Evolutionary conservation across 805 yeast genomes (phyloP).

Genomic region (Wickerhamiella azymoides): DNA sequence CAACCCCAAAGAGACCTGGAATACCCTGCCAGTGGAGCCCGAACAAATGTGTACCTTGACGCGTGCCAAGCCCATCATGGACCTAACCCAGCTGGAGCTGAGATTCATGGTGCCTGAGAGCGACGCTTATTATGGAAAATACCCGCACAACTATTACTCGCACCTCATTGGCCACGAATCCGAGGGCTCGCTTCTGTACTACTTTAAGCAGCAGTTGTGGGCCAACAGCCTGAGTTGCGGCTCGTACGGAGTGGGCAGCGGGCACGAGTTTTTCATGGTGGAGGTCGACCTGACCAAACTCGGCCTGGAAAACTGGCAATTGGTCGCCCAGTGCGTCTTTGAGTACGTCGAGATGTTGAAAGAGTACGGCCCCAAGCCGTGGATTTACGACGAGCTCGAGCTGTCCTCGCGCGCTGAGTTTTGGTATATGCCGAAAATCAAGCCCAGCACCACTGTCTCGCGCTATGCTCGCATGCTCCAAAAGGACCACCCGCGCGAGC

Average conservation of each 20-base stretch:
- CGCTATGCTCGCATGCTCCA: constrained; percentile 48
- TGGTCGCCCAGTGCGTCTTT: constrained; percentile 46
- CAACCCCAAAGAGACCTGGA: constrained; percentile 22
- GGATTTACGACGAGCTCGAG: constrained; percentile 67
- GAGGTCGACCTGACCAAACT: constrained; percentile 61
- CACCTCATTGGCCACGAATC: constrained; percentile 92
- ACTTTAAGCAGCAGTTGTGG: constrained; percentile 61
- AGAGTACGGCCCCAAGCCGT: constrained; percentile 48
- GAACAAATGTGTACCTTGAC: constrained; percentile 41
- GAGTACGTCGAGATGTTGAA: constrained; percentile 57
- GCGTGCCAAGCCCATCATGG: constrained; percentile 72
- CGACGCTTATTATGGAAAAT: constrained; percentile 46
- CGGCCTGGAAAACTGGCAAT: constrained; percentile 49
- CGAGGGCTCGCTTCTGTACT: constrained; percentile 63
- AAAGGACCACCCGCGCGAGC: constrained; percentile 49
- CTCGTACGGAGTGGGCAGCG: constrained; percentile 38
- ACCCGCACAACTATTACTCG: constrained; percentile 57
- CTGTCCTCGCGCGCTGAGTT: constrained; percentile 57
- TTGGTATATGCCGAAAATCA: constrained; percentile 64
- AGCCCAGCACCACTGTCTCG: constrained; percentile 62
- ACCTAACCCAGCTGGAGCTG: constrained; percentile 50
- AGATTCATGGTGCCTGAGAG: constrained; percentile 67
- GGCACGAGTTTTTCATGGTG: constrained; percentile 51
- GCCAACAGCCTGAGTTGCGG: constrained; percentile 72
- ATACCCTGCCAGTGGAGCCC: constrained; percentile 31